These are phyloP conservation scores for Hypholoma fasciculare DNA, from an alignment of 768 basidiomycete genomes.

Conservation along the genomic window DNA sequence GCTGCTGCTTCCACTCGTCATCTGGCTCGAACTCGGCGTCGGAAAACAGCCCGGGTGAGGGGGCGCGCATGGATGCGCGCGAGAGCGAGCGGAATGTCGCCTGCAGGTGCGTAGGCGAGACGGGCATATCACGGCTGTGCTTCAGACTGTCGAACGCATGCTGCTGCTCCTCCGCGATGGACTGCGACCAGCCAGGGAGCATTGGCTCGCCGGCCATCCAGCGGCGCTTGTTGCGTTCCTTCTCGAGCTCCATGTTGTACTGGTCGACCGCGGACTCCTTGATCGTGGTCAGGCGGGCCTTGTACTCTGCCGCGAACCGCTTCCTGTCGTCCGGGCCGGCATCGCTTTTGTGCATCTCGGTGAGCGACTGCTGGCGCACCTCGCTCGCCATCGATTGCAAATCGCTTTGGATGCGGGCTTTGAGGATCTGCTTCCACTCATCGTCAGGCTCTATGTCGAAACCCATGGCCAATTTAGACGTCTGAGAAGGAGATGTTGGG, in stretches of 20 bases:
- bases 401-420: constrained; percentile 48
- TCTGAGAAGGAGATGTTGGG: constrained; percentile 1
- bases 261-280: constrained; percentile 44
- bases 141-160: constrained; percentile 4
- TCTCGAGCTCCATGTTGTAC: constrained; percentile 42
- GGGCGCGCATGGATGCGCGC: background rate
- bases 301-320: constrained; percentile 37
- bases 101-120: constrained; percentile 4
- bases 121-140: constrained; percentile 1
- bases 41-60: constrained; percentile 20
- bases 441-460: constrained; percentile 51
- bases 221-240: constrained; percentile 49
- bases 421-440: constrained; percentile 50
- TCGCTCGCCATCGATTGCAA: constrained; percentile 51
- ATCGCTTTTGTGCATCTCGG: constrained; percentile 47
- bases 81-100: constrained; percentile 1
- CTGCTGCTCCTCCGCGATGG: constrained; percentile 3
- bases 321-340: constrained; percentile 31
- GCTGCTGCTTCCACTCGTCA: constrained; percentile 50
- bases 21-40: constrained; percentile 47
- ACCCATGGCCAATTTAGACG: background rate
- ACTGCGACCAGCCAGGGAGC: constrained; percentile 4
- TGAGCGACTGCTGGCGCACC: constrained; percentile 57
- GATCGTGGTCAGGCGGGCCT: constrained; percentile 42
- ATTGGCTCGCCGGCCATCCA: constrained; percentile 6